These are phyloP conservation scores for Brassica incana DNA, from an alignment of 345 rosid genomes.

Conservation along the genomic window DNA sequence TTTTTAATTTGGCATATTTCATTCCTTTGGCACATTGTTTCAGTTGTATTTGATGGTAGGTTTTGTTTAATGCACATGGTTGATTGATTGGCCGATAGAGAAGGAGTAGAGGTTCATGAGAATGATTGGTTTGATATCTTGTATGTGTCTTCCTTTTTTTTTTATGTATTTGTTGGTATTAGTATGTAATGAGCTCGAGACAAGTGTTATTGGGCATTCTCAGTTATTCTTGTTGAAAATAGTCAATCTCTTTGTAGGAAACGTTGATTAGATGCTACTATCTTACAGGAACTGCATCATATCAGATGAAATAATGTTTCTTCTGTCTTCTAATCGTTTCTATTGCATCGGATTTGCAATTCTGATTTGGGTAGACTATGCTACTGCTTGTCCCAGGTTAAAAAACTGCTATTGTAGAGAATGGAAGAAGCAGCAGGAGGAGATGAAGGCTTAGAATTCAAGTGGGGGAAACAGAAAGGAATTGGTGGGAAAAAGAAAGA, in stretches of 20 bases:
- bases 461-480: constrained; percentile 73
- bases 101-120: background rate
- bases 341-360: no score
- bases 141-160: constrained; percentile 10
- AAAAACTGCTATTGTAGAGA: constrained; percentile 25
- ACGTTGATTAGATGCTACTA: background rate
- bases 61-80: no score
- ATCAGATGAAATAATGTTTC: background rate
- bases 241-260: background rate
- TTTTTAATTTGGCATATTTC: no score
- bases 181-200: background rate
- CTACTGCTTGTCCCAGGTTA: background rate
- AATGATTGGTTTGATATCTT: background rate
- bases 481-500: constrained; percentile 62
- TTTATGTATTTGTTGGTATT: background rate
- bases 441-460: constrained; percentile 51
- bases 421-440: constrained; percentile 54
- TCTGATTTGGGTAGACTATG: background rate
- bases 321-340: constrained; percentile 5
- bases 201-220: background rate
- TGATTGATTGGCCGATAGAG: no score
- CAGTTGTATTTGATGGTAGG: no score
- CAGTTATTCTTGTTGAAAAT: background rate
- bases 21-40: no score
- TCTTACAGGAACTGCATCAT: background rate